Base-by-base conservation (phyloP, 345 rosid genomes). In the Nephelium lappaceum region DNA sequence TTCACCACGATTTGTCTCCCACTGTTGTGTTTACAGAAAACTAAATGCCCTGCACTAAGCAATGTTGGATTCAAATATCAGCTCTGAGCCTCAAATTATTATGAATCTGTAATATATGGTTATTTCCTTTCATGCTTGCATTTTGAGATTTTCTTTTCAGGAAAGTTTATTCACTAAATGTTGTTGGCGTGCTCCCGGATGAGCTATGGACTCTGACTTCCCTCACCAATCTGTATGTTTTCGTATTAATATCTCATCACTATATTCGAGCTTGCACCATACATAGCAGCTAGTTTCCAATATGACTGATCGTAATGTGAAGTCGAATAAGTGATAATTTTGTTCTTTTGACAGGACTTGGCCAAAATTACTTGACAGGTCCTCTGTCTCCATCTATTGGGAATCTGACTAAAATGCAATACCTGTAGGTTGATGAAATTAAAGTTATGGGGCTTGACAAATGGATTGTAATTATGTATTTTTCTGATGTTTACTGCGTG, bases 331-430 rank as follows among this genome's bases (percentile, higher is more conserved):
- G 23, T 75, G 62, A 69, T 6, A 23, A n/a, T 60, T 60, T 60
- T 1, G 21, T 38, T 21, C 45, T 77, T 80, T 67, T 43, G 62
- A 67, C 84, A 90, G 87, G 73, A 85, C 25, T 75, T 90, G 82
- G 19, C 63, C 87, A 83, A 43, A 90, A 90, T 83, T 79, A 72
- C 78, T 84, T 90, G 70, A 85, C 86, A 7, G 93, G 93, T 70
- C 76, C 78, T n/a, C 75, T 90, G 63, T 83, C 91, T 31, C 36
- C 92, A 74, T 81, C 89, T 38, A 81, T 90, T 67, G 86, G 86
- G 65, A 88, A 86, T 76, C 76, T 90, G 42, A 88, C 85, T 62
- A 77, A 79, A 60, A 83, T 90, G 93, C 93, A 87, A 81, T 88
- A 82, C 78, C 84, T 94, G 97, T 91, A 88, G 67, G 88, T 69